A percentile compares a stretch with the other conserved stretches of the same genome.
These are phyloP conservation scores for Pachyrhizus erosus DNA, from an alignment of 306 rosid species.

Conservation along the genomic window DNA sequence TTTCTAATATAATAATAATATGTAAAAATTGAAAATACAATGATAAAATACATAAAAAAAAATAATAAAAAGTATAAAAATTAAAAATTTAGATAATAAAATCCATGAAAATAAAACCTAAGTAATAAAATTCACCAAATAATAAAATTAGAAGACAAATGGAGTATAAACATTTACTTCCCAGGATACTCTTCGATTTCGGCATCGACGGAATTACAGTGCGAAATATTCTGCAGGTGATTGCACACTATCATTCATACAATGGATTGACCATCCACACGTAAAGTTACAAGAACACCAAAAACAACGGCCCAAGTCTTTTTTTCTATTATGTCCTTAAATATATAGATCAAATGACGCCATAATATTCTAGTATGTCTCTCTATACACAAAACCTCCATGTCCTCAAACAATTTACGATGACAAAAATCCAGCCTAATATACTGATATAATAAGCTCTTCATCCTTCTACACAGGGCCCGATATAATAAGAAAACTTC, in stretches of 20 bases:
- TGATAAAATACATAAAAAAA: too few species aligned
- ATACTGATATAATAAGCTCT: background rate
- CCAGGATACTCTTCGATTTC: background rate
- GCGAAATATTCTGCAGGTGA: conserved; percentile 9
- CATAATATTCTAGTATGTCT: background rate
- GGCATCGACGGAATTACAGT: conserved; percentile 6
- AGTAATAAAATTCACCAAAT: too few species aligned
- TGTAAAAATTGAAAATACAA: too few species aligned
- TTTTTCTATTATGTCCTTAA: background rate
- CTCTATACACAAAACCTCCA: background rate
- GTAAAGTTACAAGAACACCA: background rate
- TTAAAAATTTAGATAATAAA: too few species aligned
- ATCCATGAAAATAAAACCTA: too few species aligned
- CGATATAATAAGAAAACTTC: conserved; percentile 33
- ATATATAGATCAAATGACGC: background rate
- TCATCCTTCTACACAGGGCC: background rate
- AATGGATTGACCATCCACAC: conserved; percentile 1
- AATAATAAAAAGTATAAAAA: too few species aligned
- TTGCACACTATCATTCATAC: conserved; percentile 4
- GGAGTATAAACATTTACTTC: background rate
- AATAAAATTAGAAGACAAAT: conserved; percentile 2
- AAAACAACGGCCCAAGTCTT: background rate
- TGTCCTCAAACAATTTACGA: background rate
- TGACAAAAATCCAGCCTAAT: conserved; percentile 14
- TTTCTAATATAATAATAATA: too few species aligned